Percentiles rank a stretch among this genome's conserved stretches.
Evolutionary conservation across 1,139 yeast genomes (phyloP).

Genomic region (Taiozyma onychis): DNA sequence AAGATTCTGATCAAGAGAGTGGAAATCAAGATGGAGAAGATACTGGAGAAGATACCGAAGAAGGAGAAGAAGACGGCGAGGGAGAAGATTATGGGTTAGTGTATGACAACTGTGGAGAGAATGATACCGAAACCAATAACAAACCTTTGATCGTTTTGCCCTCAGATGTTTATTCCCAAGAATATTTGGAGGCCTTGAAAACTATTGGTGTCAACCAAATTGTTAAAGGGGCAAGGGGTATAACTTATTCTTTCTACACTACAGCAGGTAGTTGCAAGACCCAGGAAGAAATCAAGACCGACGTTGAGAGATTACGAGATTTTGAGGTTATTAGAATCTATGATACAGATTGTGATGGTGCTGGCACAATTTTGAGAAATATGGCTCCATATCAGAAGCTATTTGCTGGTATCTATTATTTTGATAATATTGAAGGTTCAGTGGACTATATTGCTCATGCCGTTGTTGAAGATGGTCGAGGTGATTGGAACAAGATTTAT

Average conservation of each 20-base stretch:
- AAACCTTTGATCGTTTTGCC: conserved; percentile 1
- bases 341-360: conserved; percentile 78
- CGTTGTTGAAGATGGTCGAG: conserved; percentile 45
- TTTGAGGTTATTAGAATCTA: conserved; percentile 64
- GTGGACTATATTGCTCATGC: conserved; percentile 47
- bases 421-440: conserved; percentile 43
- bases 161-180: conserved; percentile 3
- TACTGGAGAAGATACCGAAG: neutral
- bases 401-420: conserved; percentile 63
- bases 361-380: conserved; percentile 54
- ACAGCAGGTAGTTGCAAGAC: conserved; percentile 67
- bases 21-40: neutral
- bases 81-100: neutral
- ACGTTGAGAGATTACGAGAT: conserved; percentile 41
- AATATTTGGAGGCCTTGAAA: conserved; percentile 8
- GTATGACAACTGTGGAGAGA: conserved; percentile 2
- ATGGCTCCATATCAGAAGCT: conserved; percentile 54
- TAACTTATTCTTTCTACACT: conserved; percentile 57
- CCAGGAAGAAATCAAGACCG: conserved; percentile 47
- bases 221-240: conserved; percentile 45
- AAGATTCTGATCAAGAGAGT: neutral
- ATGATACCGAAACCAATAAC: conserved; percentile 4
- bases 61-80: conserved; percentile 3
- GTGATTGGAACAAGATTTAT: conserved; percentile 55
- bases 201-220: conserved; percentile 13